Base-by-base conservation (phyloP, 2,329 filamentous ascomycete species). In the Aureobasidium vineae region DNA sequence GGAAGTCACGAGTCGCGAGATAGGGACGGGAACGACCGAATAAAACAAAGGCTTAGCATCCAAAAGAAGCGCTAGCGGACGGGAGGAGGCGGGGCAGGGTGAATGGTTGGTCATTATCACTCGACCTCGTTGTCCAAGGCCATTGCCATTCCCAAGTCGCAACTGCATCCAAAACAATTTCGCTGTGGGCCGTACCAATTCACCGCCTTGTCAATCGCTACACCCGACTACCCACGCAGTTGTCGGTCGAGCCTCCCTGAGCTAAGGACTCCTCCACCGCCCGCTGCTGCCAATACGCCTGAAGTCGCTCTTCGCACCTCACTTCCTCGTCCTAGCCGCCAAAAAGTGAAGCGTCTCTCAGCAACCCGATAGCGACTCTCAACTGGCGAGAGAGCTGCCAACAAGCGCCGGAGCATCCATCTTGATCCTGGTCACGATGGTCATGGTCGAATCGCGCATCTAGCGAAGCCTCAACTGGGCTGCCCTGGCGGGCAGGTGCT, bases 401-500 rank as follows among this genome's bases (percentile, higher is more conserved):
- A 50, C 19, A 65, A 47, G 63, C 36, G 61, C 38, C n/a, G 36
- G 28, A 45, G 49, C 61, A 10, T 50, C 65, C 65, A 63, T 66
- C 65, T 50, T 66, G 65, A 52, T 63, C 7, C 57, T 36, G 47
- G 56, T 67, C 66, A 67, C 59, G 66, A 67, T 67, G 64, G 64
- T 66, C 59, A 64, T 67, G 66, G 59, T 63, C 38, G 33, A 43
- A 52, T 64, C 59, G 47, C 43, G 23, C 47, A 63, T 41, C 31
- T 57, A 63, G 59, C 31, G 53, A 56, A 60, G 52, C 65, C 52
- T 56, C 49, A 54, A 63, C 52, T 56, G 66, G 57, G 66, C 66
- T 67, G 66, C 66, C 66, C 66, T 50, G 40, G 40, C 57, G 66
- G 66, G 66, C 66, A 67, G 66, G 52, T 63, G 50, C 66, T 53